Base-by-base conservation (phyloP, 2,329 filamentous ascomycete genomes). In the Thermothelomyces thermophilus region DNA sequence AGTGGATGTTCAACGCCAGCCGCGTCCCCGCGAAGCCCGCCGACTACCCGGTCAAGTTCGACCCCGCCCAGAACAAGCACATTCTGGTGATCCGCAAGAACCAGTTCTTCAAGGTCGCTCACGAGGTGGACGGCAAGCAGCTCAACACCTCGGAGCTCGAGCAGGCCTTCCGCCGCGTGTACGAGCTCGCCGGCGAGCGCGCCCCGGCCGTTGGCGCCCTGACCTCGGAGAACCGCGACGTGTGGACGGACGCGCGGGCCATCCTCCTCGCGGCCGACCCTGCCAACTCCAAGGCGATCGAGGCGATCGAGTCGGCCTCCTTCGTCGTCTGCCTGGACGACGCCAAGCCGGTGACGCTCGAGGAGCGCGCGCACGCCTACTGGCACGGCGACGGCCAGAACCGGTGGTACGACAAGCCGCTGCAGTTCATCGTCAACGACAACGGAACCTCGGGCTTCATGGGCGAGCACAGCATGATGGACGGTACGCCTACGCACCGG, bases 381-480 rank as follows among this genome's bases (percentile, higher is more conserved):
- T 98, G 93, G 94, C 91, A 97, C 71, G 93, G 93, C 47, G 91
- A 98, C 63, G 93, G 93, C 50, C 76, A 81, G 60, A 98, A 98
- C 76, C 83, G 93, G 59, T 98, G 90, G 90, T 97, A 84, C 65
- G 93, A 98, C 77, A 98, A 98, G 77, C 93, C 93, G 5, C 74
- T 95, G 47, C 91, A 98, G 71, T 97, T 98, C 73, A 95, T 98
- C 66, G 69, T 98, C 73, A 96, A 95, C 70, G 90, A 98, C 67
- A 98, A 98, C 68, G 93, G 93, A 60, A 95, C 93, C 7, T 87
- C 93, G 2, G 93, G 93, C 54, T 98, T 98, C 77, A 91, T 90
- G 78, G 93, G 93, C 64, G 93, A 98, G 73, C 93, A 98, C 77
- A 94, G 87, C 62, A 97, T 98, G 93, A 98, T 98, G 94, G 93